A percentile compares a stretch with the other conserved stretches of the same genome.
These are phyloP conservation scores for Lasiosphaeris hirsuta DNA, from an alignment of 495 filamentous ascomycete species.

Conservation along the genomic window DNA sequence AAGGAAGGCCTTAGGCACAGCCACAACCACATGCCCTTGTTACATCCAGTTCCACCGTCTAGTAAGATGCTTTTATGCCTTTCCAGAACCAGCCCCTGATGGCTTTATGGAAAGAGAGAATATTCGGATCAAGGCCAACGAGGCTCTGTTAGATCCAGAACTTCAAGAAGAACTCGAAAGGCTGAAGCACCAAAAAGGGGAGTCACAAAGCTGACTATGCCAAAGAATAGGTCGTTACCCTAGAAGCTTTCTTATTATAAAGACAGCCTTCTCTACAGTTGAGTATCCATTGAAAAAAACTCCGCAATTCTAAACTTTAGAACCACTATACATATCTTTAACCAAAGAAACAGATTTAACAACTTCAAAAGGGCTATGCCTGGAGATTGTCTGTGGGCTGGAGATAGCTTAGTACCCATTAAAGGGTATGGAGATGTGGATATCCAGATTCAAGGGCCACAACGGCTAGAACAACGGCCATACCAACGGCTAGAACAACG, in stretches of 20 bases:
- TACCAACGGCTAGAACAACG: too few species aligned
- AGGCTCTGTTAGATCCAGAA: constrained; percentile 6
- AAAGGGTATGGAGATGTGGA: too few species aligned
- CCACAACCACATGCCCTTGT: constrained; percentile 9
- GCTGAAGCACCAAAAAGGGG: background rate
- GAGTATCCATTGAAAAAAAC: constrained; percentile 13
- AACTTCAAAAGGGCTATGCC: constrained; percentile 8
- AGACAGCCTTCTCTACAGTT: constrained; percentile 3
- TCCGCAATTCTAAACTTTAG: constrained; percentile 14
- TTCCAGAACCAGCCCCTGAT: constrained; percentile 5
- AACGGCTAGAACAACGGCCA: too few species aligned
- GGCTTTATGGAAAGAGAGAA: constrained; percentile 12
- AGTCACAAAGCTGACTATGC: constrained; percentile 1
- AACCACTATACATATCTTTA: constrained; percentile 13
- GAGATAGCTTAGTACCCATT: too few species aligned
- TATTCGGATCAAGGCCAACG: constrained; percentile 3
- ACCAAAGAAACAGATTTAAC: constrained; percentile 8
- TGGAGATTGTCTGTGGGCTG: too few species aligned
- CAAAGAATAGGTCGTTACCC: background rate
- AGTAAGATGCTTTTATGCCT: constrained; percentile 5
- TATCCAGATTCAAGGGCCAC: too few species aligned
- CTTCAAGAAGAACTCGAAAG: constrained; percentile 10
- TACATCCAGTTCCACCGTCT: constrained; percentile 13
- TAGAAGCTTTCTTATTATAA: background rate
- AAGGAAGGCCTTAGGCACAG: constrained; percentile 3